Evolutionary conservation across 495 filamentous ascomycete species (phyloP).

Genomic region (Filosporella fistucella): DNA sequence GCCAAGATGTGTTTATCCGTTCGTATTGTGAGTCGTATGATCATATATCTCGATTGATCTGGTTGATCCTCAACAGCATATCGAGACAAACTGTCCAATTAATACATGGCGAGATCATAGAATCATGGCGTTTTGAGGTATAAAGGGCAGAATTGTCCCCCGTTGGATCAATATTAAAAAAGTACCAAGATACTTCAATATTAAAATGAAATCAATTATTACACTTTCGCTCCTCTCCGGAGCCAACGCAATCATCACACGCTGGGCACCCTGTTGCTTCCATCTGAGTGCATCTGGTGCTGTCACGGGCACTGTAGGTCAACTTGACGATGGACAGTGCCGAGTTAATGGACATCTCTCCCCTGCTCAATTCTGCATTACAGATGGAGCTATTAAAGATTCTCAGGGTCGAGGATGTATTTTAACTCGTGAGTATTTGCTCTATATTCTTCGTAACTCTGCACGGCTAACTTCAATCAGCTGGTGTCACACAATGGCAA

Average conservation of each 20-base stretch:
- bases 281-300: slow-evolving; percentile 17
- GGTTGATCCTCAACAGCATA: too few relatives aligned
- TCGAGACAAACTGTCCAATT: too few relatives aligned
- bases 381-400: slow-evolving; percentile 44
- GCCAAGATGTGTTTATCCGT: too few relatives aligned
- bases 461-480: too few relatives aligned
- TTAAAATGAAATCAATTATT: too few relatives aligned
- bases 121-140: too few relatives aligned
- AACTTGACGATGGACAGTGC: slow-evolving; percentile 51
- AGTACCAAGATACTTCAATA: too few relatives aligned
- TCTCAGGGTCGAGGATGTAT: slow-evolving; percentile 51
- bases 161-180: too few relatives aligned
- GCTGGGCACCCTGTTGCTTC: slow-evolving; percentile 11
- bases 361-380: slow-evolving; percentile 40
- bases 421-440: slow-evolving; percentile 41
- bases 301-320: slow-evolving; percentile 39
- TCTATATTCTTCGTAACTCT: neutral
- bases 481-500: slow-evolving; percentile 57
- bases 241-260: slow-evolving; percentile 7
- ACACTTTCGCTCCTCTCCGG: neutral
- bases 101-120: too few relatives aligned
- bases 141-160: too few relatives aligned
- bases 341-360: slow-evolving; percentile 40
- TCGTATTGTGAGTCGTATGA: too few relatives aligned
- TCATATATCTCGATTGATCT: too few relatives aligned